phyloP scores from a whole-genome alignment of 306 rosid species.

The Cucurbita pepo region DNA sequence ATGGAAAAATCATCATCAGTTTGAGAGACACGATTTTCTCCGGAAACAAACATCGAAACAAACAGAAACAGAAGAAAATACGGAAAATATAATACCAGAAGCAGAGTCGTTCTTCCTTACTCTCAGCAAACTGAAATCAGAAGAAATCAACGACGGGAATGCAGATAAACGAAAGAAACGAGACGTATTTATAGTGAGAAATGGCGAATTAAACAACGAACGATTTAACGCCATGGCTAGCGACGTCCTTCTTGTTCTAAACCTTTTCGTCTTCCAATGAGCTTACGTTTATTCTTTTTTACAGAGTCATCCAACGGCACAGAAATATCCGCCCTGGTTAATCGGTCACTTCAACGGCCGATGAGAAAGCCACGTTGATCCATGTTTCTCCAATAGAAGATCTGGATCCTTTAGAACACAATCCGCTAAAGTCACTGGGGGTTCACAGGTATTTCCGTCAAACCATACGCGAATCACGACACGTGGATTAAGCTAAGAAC shows the following conservation, averaged over 20 bases:
- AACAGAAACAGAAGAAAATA: background rate
- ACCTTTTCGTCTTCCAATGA: constrained; percentile 6
- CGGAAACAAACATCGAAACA: background rate
- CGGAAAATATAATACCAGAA: constrained; percentile 32
- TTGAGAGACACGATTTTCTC: background rate
- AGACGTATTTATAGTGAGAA: constrained; percentile 47
- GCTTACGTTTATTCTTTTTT: background rate
- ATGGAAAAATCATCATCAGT: constrained; percentile 19
- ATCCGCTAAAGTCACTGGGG: background rate
- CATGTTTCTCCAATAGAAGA: constrained; percentile 12
- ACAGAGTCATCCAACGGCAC: background rate
- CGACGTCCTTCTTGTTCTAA: background rate
- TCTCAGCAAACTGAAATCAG: background rate
- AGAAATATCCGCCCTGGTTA: background rate
- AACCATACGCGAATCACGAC: background rate
- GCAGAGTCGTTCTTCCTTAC: background rate
- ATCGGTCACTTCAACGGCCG: constrained; percentile 3
- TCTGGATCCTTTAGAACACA: background rate
- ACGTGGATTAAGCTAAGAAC: background rate
- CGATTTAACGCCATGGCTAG: constrained; percentile 38
- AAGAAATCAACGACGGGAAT: constrained; percentile 4
- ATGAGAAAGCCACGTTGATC: constrained; percentile 32
- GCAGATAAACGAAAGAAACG: background rate
- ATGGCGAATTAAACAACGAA: background rate
- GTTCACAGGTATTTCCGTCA: background rate